A percentile compares a stretch with the other conserved stretches of the same genome.
Evolutionary conservation across 2,329 filamentous ascomycete species (phyloP).

Genomic region (Decorospora gaudefroyi): DNA sequence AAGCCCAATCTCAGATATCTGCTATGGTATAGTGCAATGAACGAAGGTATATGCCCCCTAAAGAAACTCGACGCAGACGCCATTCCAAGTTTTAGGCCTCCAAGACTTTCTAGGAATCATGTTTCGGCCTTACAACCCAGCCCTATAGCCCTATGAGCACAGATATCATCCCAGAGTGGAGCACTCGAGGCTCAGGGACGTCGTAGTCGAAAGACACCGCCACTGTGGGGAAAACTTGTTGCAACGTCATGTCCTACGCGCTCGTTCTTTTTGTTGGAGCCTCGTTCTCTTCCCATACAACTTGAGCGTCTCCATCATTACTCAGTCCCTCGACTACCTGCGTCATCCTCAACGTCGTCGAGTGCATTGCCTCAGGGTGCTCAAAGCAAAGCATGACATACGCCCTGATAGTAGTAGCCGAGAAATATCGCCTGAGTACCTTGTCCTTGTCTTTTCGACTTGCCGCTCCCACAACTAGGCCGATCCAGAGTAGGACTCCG

Average conservation of each 20-base stretch:
- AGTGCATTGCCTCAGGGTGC: conserved; percentile 39
- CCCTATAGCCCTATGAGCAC: conserved; percentile 12
- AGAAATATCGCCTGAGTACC: conserved; percentile 37
- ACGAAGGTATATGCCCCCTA: no score
- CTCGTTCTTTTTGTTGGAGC: conserved; percentile 22
- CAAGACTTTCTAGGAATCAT: no score
- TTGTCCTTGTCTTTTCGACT: conserved; percentile 29
- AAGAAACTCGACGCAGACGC: no score
- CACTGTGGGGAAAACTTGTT: conserved; percentile 23
- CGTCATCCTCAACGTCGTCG: conserved; percentile 35
- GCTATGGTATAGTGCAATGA: no score
- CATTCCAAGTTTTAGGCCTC: no score
- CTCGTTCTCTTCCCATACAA: conserved; percentile 1
- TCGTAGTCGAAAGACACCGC: conserved; percentile 18
- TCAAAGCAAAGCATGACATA: conserved; percentile 45
- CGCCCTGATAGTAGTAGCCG: conserved; percentile 38
- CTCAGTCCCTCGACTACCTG: conserved; percentile 28
- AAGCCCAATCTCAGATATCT: no score
- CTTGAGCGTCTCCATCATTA: not conserved
- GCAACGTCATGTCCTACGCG: conserved; percentile 11
- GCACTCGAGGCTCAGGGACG: no score
- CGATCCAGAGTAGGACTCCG: conserved; percentile 47
- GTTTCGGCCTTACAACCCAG: not conserved
- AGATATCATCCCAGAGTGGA: conserved; percentile 3
- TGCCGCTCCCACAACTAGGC: conserved; percentile 41